A percentile compares a stretch with the other conserved stretches of the same genome.
These are phyloP conservation scores for Saccharomyces hybrid DNA, from an alignment of 1,139 yeast species.

Conservation along the genomic window DNA sequence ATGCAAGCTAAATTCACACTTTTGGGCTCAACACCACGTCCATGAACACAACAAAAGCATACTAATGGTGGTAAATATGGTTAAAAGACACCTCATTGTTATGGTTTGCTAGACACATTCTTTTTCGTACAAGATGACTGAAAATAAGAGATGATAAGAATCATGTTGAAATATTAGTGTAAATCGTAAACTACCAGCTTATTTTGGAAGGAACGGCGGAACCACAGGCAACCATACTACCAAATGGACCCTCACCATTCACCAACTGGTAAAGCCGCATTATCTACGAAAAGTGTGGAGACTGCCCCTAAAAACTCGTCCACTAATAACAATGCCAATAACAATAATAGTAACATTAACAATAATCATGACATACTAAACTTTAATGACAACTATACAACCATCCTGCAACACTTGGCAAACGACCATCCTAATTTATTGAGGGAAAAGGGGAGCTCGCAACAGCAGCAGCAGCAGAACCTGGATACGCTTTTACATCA, in stretches of 20 bases:
- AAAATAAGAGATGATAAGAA: not conserved
- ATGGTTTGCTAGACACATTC: not conserved
- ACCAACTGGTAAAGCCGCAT: not conserved
- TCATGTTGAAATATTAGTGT: not conserved
- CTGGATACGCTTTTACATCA: slow-evolving; percentile 26
- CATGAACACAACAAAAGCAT: not conserved
- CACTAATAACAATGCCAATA: not conserved
- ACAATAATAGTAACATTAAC: not conserved
- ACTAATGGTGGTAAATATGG: not conserved
- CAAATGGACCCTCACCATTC: not conserved
- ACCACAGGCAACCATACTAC: not conserved
- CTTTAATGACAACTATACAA: slow-evolving; percentile 22
- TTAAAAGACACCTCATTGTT: not conserved
- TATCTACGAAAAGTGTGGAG: not conserved
- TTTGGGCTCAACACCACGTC: not conserved
- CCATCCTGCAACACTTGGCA: slow-evolving; percentile 17
- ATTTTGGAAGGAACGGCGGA: not conserved
- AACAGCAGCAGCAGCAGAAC: slow-evolving; percentile 13
- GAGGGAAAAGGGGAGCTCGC: slow-evolving; percentile 5
- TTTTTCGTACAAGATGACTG: not conserved
- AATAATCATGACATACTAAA: slow-evolving; percentile 14
- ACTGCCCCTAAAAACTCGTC: not conserved
- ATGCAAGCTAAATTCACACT: not conserved
- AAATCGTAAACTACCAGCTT: not conserved
- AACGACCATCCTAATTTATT: slow-evolving; percentile 10